Evolutionary conservation across 2,329 filamentous ascomycete species (phyloP).

Genomic region (Colletotrichum sp.): DNA sequence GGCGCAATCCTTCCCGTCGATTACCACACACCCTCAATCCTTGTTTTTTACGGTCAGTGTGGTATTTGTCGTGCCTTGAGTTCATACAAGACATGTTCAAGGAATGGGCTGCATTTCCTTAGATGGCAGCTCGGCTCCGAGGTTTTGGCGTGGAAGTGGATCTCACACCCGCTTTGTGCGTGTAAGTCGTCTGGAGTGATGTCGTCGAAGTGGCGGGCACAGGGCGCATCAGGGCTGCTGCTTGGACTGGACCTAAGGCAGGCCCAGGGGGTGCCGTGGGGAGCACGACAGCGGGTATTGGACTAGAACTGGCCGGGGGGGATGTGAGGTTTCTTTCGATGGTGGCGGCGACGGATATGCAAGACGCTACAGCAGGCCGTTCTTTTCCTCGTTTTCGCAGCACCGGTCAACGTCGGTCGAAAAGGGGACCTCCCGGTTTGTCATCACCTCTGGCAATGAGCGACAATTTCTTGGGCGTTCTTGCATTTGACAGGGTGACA

Average conservation of each 20-base stretch:
- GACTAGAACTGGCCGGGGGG: background rate
- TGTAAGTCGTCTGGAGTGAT: background rate
- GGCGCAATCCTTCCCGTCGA: background rate
- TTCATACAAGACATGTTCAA: too few species aligned
- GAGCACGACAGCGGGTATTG: background rate
- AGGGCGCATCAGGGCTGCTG: background rate
- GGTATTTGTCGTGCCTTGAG: too few species aligned
- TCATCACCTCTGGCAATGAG: background rate
- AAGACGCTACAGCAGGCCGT: background rate
- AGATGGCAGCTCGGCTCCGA: slow-evolving; percentile 2
- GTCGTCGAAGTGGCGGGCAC: background rate
- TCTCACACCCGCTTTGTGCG: background rate
- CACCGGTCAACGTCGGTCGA: background rate
- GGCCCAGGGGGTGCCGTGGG: background rate
- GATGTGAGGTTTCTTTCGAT: background rate
- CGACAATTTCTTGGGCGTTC: background rate
- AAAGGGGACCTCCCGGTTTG: background rate
- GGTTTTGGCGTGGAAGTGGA: background rate
- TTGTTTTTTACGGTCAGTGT: background rate
- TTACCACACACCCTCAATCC: background rate
- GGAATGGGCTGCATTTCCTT: background rate
- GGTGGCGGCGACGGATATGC: background rate
- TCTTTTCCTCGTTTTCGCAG: background rate
- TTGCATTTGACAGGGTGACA: background rate
- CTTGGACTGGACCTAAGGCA: background rate